Evolutionary conservation across 2,329 filamentous ascomycete genomes (phyloP), one percentile per base, ranked within the genome.

Genomic region (Trichoderma koningiopsis): DNA sequence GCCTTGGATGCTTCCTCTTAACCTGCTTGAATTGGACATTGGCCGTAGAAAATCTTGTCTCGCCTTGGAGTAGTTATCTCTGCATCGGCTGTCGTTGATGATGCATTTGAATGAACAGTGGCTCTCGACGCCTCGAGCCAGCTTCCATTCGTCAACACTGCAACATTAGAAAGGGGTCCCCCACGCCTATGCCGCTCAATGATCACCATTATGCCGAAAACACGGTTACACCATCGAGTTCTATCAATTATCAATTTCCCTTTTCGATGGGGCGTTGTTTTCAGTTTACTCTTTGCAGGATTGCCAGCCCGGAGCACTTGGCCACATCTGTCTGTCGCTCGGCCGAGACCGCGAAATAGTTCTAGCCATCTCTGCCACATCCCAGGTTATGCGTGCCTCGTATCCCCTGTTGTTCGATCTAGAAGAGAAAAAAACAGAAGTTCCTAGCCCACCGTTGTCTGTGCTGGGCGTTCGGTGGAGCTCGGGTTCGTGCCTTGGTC

Each of bases 401-500:
- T 40, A 43, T 19, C 27, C 55, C 55, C 43, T 57, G 55, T 47
- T 29, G n/a, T 65, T 58, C 37, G 64, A 59, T 67, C 55, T 35
- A 27, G 29, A 57, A 43, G 55, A 58, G 52, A 33, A 27, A 52
- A 40, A 52, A 58, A 52, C 64, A 67, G 16, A 58, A 67, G 64
- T 67, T 67, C 64, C 64, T 55, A 43, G 57, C 35, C 24, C 40
- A 35, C 40, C 35, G 31, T n/a, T 29, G 35, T 43, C 57, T 43
- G 57, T 59, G 57, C 33, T 37, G 11, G 22, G 57, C 37, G 64
- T 67, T 67, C 14, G 64, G 64, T 67, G 64, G 64, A 59, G 64
- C 64, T 52, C 29, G 14, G 40, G 29, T 29, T 57, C 64, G 40
- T 67, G 64, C 22, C 55, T n/a, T 59, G n/a, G n/a, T 22, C 63